These are phyloP conservation scores for Pichia phayaonensis DNA, from an alignment of 805 yeast genomes.

Conservation along the genomic window DNA sequence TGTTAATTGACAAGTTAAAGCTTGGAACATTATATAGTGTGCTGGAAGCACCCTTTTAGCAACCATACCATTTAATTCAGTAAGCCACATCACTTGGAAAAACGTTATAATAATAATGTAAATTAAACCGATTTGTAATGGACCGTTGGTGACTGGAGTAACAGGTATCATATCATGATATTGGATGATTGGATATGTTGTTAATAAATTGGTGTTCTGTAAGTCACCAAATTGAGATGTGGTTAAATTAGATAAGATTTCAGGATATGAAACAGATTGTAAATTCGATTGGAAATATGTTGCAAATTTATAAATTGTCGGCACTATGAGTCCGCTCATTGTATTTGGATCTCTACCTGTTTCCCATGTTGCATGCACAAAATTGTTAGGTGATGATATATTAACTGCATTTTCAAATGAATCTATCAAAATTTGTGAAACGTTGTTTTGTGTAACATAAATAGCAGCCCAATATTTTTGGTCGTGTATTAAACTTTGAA, in stretches of 20 bases:
- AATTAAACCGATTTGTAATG: constrained; percentile 69
- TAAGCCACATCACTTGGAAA: constrained; percentile 59
- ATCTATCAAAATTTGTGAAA: constrained; percentile 33
- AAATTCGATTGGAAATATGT: constrained; percentile 17
- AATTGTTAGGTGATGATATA: constrained; percentile 22
- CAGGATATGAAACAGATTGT: constrained; percentile 17
- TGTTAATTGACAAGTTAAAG: constrained; percentile 40
- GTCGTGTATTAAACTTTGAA: constrained; percentile 39
- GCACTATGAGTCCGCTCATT: constrained; percentile 38
- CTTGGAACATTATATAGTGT: constrained; percentile 47
- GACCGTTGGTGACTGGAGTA: constrained; percentile 52
- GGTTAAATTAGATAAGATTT: constrained; percentile 24
- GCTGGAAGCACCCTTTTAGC: constrained; percentile 35
- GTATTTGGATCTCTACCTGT: constrained; percentile 56
- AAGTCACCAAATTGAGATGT: constrained; percentile 19
- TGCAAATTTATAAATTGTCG: constrained; percentile 35
- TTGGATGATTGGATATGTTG: constrained; percentile 16
- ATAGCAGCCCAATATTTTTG: constrained; percentile 60
- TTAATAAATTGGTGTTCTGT: constrained; percentile 14
- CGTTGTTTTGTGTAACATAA: constrained; percentile 37
- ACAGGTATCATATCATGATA: constrained; percentile 10
- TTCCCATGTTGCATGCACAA: constrained; percentile 37
- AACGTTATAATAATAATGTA: constrained; percentile 65
- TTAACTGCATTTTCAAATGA: constrained; percentile 33
- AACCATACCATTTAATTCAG: constrained; percentile 42